Evolutionary conservation across 805 yeast genomes (phyloP).

Genomic region (Clavispora vitiphila): DNA sequence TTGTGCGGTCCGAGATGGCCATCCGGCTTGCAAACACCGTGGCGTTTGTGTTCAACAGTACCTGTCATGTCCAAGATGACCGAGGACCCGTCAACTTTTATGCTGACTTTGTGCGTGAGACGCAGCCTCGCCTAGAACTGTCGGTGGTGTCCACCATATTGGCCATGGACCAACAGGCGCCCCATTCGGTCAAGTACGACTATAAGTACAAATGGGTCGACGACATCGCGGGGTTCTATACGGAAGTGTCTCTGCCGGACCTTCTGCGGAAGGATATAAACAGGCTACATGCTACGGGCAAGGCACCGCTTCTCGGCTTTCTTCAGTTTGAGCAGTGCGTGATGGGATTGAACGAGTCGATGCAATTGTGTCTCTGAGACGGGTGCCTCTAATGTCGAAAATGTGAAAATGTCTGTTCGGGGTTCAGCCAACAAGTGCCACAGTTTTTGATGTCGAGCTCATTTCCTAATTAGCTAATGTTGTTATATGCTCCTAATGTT

Average conservation of each 20-base stretch:
- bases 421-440: too few species aligned
- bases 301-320: slow-evolving; percentile 8
- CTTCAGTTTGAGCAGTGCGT: slow-evolving; percentile 11
- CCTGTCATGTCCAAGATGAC: slow-evolving; percentile 6
- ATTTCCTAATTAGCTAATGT: too few species aligned
- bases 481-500: too few species aligned
- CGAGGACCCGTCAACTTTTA: slow-evolving; percentile 3
- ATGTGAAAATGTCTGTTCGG: too few species aligned
- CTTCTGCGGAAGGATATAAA: slow-evolving; percentile 3
- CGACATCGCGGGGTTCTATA: slow-evolving; percentile 4
- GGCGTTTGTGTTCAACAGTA: slow-evolving; percentile 15
- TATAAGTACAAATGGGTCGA: slow-evolving; percentile 12
- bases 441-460: too few species aligned
- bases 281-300: slow-evolving; percentile 1
- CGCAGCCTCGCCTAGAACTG: slow-evolving; percentile 6
- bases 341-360: slow-evolving; percentile 12
- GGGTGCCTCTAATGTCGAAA: too few species aligned
- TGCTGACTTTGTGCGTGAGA: slow-evolving; percentile 7
- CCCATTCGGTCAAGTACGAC: slow-evolving; percentile 7
- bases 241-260: neutral
- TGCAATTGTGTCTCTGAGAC: slow-evolving; percentile 8
- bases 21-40: slow-evolving; percentile 13
- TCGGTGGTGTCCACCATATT: slow-evolving; percentile 9
- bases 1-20: slow-evolving; percentile 4
- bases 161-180: slow-evolving; percentile 11